These are phyloP conservation scores for Trichoderma polysporum DNA, from an alignment of 2,329 filamentous ascomycete species.

Conservation along the genomic window DNA sequence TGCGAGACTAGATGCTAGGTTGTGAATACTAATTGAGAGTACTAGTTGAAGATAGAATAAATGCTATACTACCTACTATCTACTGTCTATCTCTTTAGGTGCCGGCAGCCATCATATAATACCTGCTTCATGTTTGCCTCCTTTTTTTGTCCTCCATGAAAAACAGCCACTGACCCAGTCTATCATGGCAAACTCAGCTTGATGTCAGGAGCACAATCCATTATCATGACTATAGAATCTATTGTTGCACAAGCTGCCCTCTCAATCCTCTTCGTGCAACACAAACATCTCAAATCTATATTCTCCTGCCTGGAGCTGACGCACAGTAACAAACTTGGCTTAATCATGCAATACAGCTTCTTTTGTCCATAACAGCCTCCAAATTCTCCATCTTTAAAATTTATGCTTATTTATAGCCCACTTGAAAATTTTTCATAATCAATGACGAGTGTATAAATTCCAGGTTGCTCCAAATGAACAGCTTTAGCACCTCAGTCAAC, in stretches of 20 bases:
- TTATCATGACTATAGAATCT: background rate
- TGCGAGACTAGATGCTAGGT: too few species aligned
- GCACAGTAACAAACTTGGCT: background rate
- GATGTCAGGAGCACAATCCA: background rate
- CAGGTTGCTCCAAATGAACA: background rate
- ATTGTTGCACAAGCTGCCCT: background rate
- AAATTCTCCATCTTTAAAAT: background rate
- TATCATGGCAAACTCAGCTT: background rate
- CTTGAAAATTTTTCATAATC: background rate
- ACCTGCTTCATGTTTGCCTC: too few species aligned
- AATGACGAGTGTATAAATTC: background rate
- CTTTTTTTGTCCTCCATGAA: too few species aligned
- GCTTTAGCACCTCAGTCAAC: background rate
- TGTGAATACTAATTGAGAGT: background rate
- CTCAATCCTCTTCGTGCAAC: background rate
- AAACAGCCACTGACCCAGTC: too few species aligned
- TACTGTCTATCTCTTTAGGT: too few species aligned
- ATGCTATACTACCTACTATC: too few species aligned
- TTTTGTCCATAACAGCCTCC: background rate
- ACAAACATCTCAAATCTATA: background rate
- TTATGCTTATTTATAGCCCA: background rate
- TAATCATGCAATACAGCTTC: background rate
- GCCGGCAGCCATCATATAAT: too few species aligned
- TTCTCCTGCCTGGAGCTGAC: background rate
- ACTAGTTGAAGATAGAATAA: too few species aligned